A percentile compares a stretch with the other conserved stretches of the same genome.
phyloP scores from a whole-genome alignment of 371 early-diverging fungal genomes.

The Syncephalastrum monosporum region DNA sequence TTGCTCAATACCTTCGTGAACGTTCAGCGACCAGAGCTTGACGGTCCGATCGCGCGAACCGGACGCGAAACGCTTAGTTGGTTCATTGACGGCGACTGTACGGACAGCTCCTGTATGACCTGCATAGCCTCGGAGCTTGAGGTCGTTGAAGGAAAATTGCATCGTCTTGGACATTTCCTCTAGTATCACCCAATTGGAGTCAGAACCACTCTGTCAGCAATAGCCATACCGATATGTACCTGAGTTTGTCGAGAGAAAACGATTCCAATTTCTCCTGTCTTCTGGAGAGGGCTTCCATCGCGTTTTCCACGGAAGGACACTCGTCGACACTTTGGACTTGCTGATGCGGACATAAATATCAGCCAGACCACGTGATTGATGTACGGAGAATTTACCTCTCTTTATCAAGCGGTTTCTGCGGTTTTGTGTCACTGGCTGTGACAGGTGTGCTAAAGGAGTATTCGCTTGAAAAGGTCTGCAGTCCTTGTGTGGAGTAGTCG shows the following conservation, averaged over 20 bases:
- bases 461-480: constrained; percentile 10
- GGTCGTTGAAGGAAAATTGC: constrained; percentile 70
- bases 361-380: too few species aligned
- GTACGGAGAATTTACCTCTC: constrained; percentile 19
- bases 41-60: constrained; percentile 69
- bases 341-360: neutral
- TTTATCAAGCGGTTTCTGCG: constrained; percentile 20
- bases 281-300: constrained; percentile 54
- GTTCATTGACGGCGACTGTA: constrained; percentile 58
- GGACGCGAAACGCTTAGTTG: constrained; percentile 57
- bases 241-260: constrained; percentile 66
- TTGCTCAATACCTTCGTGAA: constrained; percentile 61
- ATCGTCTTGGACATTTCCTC: constrained; percentile 72
- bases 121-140: constrained; percentile 61
- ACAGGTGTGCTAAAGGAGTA: constrained; percentile 2
- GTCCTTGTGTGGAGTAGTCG: constrained; percentile 24
- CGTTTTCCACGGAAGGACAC: constrained; percentile 51
- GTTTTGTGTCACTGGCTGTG: constrained; percentile 4
- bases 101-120: constrained; percentile 59
- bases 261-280: constrained; percentile 66
- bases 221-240: constrained; percentile 13
- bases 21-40: constrained; percentile 70
- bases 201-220: neutral
- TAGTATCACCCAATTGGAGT: neutral
- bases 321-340: constrained; percentile 37